Percentiles rank a stretch among this genome's conserved stretches.
These are phyloP conservation scores for Trichomonas gallinae DNA, from an alignment of 208 protist species.

Conservation along the genomic window DNA sequence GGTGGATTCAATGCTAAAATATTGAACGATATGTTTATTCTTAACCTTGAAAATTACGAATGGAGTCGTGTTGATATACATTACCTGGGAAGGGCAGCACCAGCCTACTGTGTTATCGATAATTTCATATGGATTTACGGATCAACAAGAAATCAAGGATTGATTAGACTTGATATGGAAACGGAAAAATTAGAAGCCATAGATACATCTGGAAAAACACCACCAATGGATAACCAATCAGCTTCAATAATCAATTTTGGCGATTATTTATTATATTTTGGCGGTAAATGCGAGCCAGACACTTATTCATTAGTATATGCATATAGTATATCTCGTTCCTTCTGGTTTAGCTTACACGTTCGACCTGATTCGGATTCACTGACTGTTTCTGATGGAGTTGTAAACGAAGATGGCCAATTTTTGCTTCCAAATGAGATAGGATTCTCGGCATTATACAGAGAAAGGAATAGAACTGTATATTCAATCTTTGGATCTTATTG, in stretches of 20 bases:
- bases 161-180: not conserved
- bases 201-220: not conserved
- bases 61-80: not conserved
- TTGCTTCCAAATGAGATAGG: not conserved
- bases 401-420: not conserved
- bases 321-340: not conserved
- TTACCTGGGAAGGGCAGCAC: not conserved
- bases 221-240: not conserved
- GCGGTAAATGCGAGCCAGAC: not conserved
- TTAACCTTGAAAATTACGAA: not conserved
- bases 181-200: not conserved
- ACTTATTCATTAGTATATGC: not conserved
- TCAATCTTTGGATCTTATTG: not conserved
- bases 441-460: not conserved
- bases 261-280: not conserved
- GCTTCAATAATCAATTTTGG: not conserved
- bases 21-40: not conserved
- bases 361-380: not conserved
- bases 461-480: not conserved
- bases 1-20: not conserved
- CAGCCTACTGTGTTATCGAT: not conserved
- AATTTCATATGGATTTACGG: not conserved
- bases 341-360: not conserved
- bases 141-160: not conserved
- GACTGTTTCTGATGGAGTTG: not conserved